Base-by-base conservation (phyloP, 2,329 filamentous ascomycete genomes). In the Alternaria incomplexa region DNA sequence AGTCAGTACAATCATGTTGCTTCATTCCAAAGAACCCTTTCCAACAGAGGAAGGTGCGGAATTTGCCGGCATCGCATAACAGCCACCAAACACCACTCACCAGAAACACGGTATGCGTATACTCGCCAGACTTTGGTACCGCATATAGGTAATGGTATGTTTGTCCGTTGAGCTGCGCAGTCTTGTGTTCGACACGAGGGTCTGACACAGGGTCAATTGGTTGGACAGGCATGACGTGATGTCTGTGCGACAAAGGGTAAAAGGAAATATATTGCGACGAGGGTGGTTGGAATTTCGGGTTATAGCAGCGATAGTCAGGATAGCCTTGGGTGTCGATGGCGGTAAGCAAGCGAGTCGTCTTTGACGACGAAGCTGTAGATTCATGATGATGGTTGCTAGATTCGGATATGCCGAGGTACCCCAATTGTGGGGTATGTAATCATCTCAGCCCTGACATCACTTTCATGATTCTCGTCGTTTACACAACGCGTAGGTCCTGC, bases 141-240 rank as follows among this genome's bases (percentile, higher is more conserved):
- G 83, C 85, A 65, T 85, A 82, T 28, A 89, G 78, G 70, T 88
- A 89, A 52, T 86, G 87, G 82, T 96, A 97, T 32, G 84, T 92
- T 72, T 87, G 86, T 68, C 90, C 90, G 69, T 91, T 89, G 61
- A 94, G 82, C 56, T 83, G 81, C 45, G 88, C 86, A 58, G 85
- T 89, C 72, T 87, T 85, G 76, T 89, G 86, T 72, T 88, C 82
- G 71, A 93, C 85, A 65, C 92, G 87, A 32, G 88, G 74, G 82
- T 95, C 92, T 64, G 87, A 85, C 44, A 85, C 85, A 20, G 84
- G 83, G 54, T 80, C 78, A 65, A 95, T 86, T 76, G 91, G 91
- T 75, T 90, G 87, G 45, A 85, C 78, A 53, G 85, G 75, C 84
- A 87, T 88, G 71, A 66, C 67, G 66, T 54, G 66, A 68, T 28